phyloP scores from a whole-genome alignment of 2,329 filamentous ascomycete genomes.

The Fusarium avenaceum region DNA sequence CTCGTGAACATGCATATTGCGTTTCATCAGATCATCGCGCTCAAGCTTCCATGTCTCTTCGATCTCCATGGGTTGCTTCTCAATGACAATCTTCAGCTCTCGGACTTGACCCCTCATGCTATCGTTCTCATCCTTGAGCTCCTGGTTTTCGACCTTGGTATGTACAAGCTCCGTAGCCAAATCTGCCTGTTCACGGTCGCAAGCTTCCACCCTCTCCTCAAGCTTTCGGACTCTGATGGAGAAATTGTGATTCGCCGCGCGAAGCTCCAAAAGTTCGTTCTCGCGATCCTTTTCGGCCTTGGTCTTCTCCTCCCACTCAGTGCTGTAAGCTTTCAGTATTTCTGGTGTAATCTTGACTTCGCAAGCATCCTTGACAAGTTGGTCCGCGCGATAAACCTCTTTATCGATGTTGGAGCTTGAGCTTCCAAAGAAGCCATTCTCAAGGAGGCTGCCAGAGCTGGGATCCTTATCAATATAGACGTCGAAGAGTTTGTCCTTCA shows the following conservation, averaged over 20 bases:
- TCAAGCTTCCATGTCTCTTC: slow-evolving; percentile 85
- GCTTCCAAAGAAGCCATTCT: slow-evolving; percentile 97
- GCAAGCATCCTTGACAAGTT: slow-evolving; percentile 93
- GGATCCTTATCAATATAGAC: slow-evolving; percentile 96
- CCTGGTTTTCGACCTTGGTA: slow-evolving; percentile 93
- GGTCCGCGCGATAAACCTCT: slow-evolving; percentile 94
- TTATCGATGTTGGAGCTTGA: slow-evolving; percentile 91
- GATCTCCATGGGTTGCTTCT: slow-evolving; percentile 89
- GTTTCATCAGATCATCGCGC: slow-evolving; percentile 91
- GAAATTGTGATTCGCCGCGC: slow-evolving; percentile 74
- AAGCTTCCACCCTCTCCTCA: slow-evolving; percentile 88
- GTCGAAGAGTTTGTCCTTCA: slow-evolving; percentile 95
- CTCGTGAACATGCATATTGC: slow-evolving; percentile 93
- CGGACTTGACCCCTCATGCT: slow-evolving; percentile 85
- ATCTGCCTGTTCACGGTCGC: slow-evolving; percentile 90
- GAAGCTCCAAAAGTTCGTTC: slow-evolving; percentile 81
- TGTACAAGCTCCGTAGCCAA: slow-evolving; percentile 92
- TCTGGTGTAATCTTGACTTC: slow-evolving; percentile 87
- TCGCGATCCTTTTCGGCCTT: slow-evolving; percentile 86
- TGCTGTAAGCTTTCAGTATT: slow-evolving; percentile 81
- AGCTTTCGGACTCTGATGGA: slow-evolving; percentile 84
- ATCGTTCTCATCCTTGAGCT: slow-evolving; percentile 90
- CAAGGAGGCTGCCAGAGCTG: slow-evolving; percentile 90
- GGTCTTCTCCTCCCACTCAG: slow-evolving; percentile 94
- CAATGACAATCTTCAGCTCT: slow-evolving; percentile 87